A percentile compares a stretch with the other conserved stretches of the same genome.
phyloP scores from a whole-genome alignment of 345 rosid species.

The Populus alba region DNA sequence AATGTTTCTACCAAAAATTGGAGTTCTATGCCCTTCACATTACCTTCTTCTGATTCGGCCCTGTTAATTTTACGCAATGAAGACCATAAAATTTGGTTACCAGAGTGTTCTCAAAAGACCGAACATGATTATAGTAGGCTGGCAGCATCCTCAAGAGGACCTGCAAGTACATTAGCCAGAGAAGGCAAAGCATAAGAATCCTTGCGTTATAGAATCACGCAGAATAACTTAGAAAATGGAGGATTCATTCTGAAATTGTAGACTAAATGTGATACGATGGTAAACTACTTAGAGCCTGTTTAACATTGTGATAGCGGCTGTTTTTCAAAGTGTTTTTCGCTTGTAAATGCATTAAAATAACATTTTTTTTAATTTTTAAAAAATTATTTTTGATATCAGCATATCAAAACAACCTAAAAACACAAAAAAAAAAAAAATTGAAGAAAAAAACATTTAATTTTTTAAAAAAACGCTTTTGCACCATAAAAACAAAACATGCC shows the following conservation, averaged over 20 bases:
- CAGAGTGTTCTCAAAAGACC: constrained; percentile 78
- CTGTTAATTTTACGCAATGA: constrained; percentile 86
- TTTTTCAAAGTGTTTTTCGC: too few relatives aligned
- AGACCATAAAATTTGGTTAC: constrained; percentile 95
- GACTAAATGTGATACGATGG: too few relatives aligned
- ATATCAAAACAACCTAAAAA: too few relatives aligned
- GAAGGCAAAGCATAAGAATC: not conserved
- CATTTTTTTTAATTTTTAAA: too few relatives aligned
- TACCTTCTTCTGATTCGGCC: constrained; percentile 86
- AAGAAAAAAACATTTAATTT: too few relatives aligned
- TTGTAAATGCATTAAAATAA: too few relatives aligned
- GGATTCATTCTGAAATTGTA: not conserved
- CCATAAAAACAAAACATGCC: too few relatives aligned
- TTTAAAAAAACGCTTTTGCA: too few relatives aligned
- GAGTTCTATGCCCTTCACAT: constrained; percentile 2
- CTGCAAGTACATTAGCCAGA: constrained; percentile 29
- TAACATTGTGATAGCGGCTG: too few relatives aligned
- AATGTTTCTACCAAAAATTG: not conserved
- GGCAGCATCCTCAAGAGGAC: constrained; percentile 96
- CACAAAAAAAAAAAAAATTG: too few relatives aligned
- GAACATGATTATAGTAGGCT: constrained; percentile 90
- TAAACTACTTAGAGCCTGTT: not conserved
- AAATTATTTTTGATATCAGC: too few relatives aligned
- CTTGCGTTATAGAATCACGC: not conserved
- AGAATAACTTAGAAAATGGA: not conserved